A percentile compares a stretch with the other conserved stretches of the same genome.
phyloP scores from a whole-genome alignment of 495 filamentous ascomycete genomes.

The Podospora pseudocomata region DNA sequence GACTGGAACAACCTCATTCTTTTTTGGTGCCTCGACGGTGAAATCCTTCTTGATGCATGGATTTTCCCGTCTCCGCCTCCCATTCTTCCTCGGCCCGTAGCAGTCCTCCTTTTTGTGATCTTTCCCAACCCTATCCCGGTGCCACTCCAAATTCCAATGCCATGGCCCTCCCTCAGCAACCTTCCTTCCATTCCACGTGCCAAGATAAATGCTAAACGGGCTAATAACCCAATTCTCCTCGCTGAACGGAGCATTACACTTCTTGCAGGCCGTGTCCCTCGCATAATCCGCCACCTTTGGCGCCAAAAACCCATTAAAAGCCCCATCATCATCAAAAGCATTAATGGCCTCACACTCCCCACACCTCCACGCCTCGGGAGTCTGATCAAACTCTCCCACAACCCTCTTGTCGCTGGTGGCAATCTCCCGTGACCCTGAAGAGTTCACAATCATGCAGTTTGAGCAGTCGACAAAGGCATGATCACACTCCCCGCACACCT shows the following conservation, averaged over 20 bases:
- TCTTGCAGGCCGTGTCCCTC: slow-evolving; percentile 16
- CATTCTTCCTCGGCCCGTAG: slow-evolving; percentile 16
- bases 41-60: slow-evolving; percentile 21
- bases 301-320: slow-evolving; percentile 20
- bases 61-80: slow-evolving; percentile 19
- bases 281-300: slow-evolving; percentile 14
- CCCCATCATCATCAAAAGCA: slow-evolving; percentile 14
- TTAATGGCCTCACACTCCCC: slow-evolving; percentile 21
- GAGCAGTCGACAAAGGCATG: slow-evolving; percentile 18
- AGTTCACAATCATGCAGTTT: slow-evolving; percentile 21
- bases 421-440: slow-evolving; percentile 21
- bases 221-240: slow-evolving; percentile 26
- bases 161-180: slow-evolving; percentile 24
- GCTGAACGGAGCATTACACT: slow-evolving; percentile 13
- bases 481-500: slow-evolving; percentile 17
- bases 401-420: slow-evolving; percentile 14
- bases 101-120: slow-evolving; percentile 20
- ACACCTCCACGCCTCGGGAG: slow-evolving; percentile 23
- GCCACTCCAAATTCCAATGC: slow-evolving; percentile 24
- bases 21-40: neutral
- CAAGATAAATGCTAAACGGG: slow-evolving; percentile 22
- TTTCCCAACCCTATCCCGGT: slow-evolving; percentile 13
- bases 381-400: slow-evolving; percentile 25
- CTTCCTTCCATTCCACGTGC: slow-evolving; percentile 23
- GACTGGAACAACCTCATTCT: neutral